Conservation (phyloP, 306 rosid species). For the Oxytropis ochrocephala region DNA sequence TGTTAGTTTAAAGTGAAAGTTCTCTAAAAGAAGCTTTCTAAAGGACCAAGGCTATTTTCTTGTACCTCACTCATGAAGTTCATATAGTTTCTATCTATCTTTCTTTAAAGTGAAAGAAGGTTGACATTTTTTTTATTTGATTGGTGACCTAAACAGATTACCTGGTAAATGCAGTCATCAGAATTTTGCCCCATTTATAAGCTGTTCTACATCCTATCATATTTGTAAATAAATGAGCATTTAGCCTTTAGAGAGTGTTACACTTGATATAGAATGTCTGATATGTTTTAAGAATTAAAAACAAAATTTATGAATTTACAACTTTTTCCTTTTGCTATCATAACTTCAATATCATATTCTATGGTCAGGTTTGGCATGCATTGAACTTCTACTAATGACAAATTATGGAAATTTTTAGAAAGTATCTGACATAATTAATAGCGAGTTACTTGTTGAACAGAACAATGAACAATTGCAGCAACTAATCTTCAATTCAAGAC, state of each 20-base stretch:
- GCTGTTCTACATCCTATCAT: no score
- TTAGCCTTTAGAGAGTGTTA: not conserved
- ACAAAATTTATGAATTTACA: not conserved
- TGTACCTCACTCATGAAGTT: not conserved
- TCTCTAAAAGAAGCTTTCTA: not conserved
- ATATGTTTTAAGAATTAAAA: not conserved
- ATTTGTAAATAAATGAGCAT: no score
- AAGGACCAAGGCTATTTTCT: no score
- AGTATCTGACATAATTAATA: not conserved
- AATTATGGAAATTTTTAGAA: not conserved
- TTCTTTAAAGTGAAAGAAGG: not conserved
- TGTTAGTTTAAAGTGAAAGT: conserved; percentile 2
- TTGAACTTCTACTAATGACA: no score
- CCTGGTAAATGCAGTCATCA: no score
- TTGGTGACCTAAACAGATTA: no score
- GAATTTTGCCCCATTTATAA: no score
- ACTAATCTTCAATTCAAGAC: not conserved
- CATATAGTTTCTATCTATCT: not conserved
- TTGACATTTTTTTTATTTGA: no score
- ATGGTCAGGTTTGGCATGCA: not conserved
- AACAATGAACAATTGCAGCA: not conserved
- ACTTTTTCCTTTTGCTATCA: not conserved
- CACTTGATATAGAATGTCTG: not conserved
- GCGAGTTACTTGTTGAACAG: not conserved
- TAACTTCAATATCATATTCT: conserved; percentile 3